Percentiles rank a stretch among this genome's conserved stretches.
phyloP scores from a whole-genome alignment of 1,284 basidiomycete species.

The Ceratobasidium sp. region DNA sequence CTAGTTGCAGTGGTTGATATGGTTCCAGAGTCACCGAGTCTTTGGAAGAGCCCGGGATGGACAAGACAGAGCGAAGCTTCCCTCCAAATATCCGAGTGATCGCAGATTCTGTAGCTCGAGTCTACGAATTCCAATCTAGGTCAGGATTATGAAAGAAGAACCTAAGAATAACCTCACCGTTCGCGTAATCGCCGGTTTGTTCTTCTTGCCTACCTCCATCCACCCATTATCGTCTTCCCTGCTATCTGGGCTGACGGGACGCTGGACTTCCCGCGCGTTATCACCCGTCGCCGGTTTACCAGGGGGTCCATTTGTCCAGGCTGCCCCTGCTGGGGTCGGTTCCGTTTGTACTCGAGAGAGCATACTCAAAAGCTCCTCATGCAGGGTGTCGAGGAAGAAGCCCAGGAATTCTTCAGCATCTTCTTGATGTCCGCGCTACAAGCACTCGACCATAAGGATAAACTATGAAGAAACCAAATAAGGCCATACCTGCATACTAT shows the following conservation, averaged over 20 bases:
- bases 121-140: conserved; percentile 53
- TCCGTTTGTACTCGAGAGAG: conserved; percentile 50
- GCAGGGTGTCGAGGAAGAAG: conserved; percentile 92
- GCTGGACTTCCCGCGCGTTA: conserved; percentile 49
- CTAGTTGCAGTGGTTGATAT: conserved; percentile 86
- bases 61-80: conserved; percentile 85
- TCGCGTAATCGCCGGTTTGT: conserved; percentile 80
- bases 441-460: conserved; percentile 1
- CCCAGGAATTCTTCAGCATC: conserved; percentile 99
- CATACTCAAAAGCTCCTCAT: conserved; percentile 85
- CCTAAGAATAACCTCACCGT: conserved; percentile 60
- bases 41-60: conserved; percentile 71
- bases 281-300: conserved; percentile 35
- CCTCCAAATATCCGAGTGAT: conserved; percentile 93
- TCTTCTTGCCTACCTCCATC: conserved; percentile 92
- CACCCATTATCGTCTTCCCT: conserved; percentile 59
- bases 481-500: conserved; percentile 79
- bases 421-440: conserved; percentile 89
- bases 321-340: conserved; percentile 47
- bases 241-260: conserved; percentile 50
- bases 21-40: conserved; percentile 92
- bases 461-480: conserved; percentile 20
- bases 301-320: conserved; percentile 13
- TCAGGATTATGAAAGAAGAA: background rate
- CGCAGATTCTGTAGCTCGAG: conserved; percentile 81